Evolutionary conservation across 176 grass and related monocot species (phyloP).

Genomic region (Dendrocalamus sinicus): DNA sequence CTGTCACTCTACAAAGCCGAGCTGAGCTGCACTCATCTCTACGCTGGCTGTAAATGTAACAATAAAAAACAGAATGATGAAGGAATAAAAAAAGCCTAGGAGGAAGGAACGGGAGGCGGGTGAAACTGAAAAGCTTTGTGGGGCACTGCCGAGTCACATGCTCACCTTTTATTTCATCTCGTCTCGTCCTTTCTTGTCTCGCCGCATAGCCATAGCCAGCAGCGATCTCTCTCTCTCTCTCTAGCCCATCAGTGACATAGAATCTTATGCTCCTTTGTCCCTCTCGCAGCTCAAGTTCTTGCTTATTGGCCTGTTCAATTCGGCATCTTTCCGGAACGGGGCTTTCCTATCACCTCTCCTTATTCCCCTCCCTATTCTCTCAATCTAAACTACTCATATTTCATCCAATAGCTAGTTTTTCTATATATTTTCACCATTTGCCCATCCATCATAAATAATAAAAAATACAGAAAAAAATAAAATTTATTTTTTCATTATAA

Average conservation of each 20-base stretch:
- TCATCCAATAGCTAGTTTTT: too few relatives aligned
- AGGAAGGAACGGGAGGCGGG: neutral
- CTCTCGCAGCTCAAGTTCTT: neutral
- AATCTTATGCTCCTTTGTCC: slow-evolving; percentile 11
- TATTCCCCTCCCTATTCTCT: too few relatives aligned
- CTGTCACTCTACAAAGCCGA: neutral
- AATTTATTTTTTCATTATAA: too few relatives aligned
- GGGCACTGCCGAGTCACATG: slow-evolving; percentile 53
- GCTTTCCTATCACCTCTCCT: too few relatives aligned
- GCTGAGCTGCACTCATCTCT: neutral
- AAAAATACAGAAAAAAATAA: too few relatives aligned
- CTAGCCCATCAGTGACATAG: slow-evolving; percentile 5
- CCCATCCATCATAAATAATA: too few relatives aligned
- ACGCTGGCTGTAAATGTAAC: neutral
- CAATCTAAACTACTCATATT: too few relatives aligned
- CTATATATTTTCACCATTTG: too few relatives aligned
- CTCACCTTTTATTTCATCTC: slow-evolving; percentile 24
- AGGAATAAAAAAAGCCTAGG: neutral
- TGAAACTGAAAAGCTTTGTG: slow-evolving; percentile 21
- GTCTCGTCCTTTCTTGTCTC: slow-evolving; percentile 45
- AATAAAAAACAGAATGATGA: slow-evolving; percentile 53
- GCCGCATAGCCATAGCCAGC: neutral
- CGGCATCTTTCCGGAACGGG: too few relatives aligned
- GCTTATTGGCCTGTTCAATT: neutral
- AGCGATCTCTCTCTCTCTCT: too few relatives aligned